These are phyloP conservation scores for Aspergillus sp. DNA, from an alignment of 2,329 filamentous ascomycete species.

Conservation along the genomic window DNA sequence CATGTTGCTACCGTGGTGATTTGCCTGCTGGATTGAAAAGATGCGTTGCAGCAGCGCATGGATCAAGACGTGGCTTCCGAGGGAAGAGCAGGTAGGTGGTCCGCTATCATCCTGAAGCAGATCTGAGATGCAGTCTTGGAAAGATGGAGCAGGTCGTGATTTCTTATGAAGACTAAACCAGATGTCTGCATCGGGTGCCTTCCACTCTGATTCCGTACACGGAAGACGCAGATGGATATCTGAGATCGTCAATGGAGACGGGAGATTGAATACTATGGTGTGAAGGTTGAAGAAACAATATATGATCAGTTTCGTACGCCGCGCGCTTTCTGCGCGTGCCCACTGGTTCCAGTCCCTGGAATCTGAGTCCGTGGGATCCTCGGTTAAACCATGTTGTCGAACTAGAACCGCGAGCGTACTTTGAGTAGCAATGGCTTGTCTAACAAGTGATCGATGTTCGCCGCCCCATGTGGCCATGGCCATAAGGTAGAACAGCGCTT, in stretches of 20 bases:
- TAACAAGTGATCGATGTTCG: not conserved
- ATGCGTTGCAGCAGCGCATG: not conserved
- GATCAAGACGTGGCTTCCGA: not conserved
- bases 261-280: slow-evolving; percentile 27
- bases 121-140: not conserved
- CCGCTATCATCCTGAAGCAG: too few species aligned
- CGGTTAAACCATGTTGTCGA: not conserved
- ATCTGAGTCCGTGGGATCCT: not conserved
- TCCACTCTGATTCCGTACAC: slow-evolving; percentile 18
- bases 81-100: not conserved
- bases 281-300: slow-evolving; percentile 31
- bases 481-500: not conserved
- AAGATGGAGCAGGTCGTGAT: not conserved
- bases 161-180: too few species aligned
- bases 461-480: not conserved
- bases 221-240: slow-evolving; percentile 27
- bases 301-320: not conserved
- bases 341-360: not conserved
- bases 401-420: not conserved
- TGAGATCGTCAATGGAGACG: slow-evolving; percentile 23
- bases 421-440: not conserved
- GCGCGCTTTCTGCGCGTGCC: not conserved
- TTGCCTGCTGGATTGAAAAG: not conserved
- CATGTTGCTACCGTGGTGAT: too few species aligned
- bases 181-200: not conserved